Evolutionary conservation across 73 alveolate genomes (phyloP).

Genomic region (Tetrahymena malaccensis): DNA sequence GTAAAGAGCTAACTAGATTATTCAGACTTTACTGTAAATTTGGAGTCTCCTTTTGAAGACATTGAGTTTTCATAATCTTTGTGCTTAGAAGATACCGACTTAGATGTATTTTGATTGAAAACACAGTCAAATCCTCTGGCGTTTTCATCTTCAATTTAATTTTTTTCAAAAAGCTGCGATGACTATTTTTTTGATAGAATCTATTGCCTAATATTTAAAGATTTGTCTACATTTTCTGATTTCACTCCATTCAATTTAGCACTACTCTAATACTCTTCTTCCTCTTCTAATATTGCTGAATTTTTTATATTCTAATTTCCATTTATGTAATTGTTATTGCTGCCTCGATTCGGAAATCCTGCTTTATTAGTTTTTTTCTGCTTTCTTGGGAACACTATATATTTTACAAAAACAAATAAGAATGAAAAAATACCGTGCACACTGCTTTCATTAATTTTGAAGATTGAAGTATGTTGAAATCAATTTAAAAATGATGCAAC

Average conservation of each 20-base stretch:
- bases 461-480: background rate
- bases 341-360: background rate
- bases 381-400: background rate
- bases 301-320: background rate
- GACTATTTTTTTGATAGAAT: background rate
- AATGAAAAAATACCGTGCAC: background rate
- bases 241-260: background rate
- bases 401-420: background rate
- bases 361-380: background rate
- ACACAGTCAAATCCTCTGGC: background rate
- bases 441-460: background rate
- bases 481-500: background rate
- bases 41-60: background rate
- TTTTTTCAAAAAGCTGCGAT: background rate
- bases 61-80: background rate
- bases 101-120: background rate
- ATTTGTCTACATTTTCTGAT: background rate
- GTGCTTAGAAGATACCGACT: background rate
- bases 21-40: background rate
- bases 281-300: background rate
- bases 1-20: background rate
- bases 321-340: background rate
- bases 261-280: background rate
- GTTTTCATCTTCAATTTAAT: background rate
- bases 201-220: background rate